These are phyloP conservation scores for Xylaria sp. DNA, from an alignment of 2,329 filamentous ascomycete species.

Conservation along the genomic window DNA sequence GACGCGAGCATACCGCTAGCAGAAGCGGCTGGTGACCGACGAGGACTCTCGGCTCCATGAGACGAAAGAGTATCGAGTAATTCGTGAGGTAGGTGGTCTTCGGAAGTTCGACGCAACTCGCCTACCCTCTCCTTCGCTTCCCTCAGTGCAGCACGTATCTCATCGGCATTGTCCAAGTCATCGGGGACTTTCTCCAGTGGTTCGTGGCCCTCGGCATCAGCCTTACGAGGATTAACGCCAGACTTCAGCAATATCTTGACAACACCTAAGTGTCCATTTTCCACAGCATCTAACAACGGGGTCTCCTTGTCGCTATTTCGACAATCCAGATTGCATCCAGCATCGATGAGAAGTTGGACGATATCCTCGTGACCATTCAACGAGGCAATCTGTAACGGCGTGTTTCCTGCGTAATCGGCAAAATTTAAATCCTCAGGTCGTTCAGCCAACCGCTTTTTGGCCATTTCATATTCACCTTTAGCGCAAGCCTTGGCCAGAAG, in stretches of 20 bases:
- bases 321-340: constrained; percentile 82
- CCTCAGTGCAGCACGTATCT: constrained; percentile 72
- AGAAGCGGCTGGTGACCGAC: constrained; percentile 55
- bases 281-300: constrained; percentile 91
- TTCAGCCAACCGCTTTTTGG: constrained; percentile 74
- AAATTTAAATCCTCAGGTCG: constrained; percentile 87
- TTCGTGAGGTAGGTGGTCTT: constrained; percentile 58
- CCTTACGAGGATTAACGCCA: constrained; percentile 87
- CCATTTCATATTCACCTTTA: constrained; percentile 77
- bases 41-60: constrained; percentile 60
- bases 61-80: constrained; percentile 53
- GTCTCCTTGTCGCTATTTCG: constrained; percentile 85
- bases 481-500: constrained; percentile 88
- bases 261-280: constrained; percentile 90
- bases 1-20: constrained; percentile 38
- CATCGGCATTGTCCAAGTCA: constrained; percentile 75
- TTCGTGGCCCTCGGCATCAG: constrained; percentile 90
- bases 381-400: constrained; percentile 89
- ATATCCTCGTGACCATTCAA: constrained; percentile 85
- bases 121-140: constrained; percentile 60
- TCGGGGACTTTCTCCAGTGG: constrained; percentile 81
- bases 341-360: constrained; percentile 81
- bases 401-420: constrained; percentile 94
- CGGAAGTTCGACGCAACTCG: constrained; percentile 57
- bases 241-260: constrained; percentile 82